Evolutionary conservation across 345 rosid species (phyloP).

Genomic region (Populus nigra): DNA sequence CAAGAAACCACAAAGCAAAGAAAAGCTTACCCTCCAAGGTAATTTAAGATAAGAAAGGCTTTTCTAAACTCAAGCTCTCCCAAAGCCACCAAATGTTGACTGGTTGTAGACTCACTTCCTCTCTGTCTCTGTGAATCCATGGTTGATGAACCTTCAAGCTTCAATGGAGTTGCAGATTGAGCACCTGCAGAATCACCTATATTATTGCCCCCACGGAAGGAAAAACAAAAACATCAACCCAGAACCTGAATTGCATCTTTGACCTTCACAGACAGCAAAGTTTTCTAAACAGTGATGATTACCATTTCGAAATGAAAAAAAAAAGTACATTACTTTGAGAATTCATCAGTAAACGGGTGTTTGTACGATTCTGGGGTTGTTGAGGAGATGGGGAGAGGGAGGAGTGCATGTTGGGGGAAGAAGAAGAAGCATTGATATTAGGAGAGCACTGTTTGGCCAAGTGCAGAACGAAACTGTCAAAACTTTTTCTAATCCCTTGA

Average conservation of each 20-base stretch:
- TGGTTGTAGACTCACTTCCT: not conserved
- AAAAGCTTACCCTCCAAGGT: constrained; percentile 55
- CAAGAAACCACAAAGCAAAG: constrained; percentile 11
- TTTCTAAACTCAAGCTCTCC: constrained; percentile 63
- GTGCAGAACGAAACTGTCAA: no score
- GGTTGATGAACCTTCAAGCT: no score
- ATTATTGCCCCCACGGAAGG: no score
- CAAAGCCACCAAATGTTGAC: constrained; percentile 45
- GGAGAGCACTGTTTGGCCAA: no score
- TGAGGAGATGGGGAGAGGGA: not conserved
- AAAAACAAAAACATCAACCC: no score
- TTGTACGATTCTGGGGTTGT: not conserved
- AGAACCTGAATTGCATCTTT: no score
- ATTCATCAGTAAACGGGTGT: not conserved
- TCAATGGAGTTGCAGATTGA: not conserved
- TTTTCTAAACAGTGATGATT: no score
- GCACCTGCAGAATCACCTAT: not conserved
- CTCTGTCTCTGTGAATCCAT: no score
- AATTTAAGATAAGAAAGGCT: constrained; percentile 57
- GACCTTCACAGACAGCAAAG: no score
- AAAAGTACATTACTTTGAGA: not conserved
- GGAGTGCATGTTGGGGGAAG: not conserved
- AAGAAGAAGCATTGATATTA: no score
- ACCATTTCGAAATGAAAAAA: not conserved
- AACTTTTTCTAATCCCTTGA: no score